Base-by-base conservation (phyloP, 1,284 basidiomycete genomes). In the Cutaneotrichosporon cutaneum region DNA sequence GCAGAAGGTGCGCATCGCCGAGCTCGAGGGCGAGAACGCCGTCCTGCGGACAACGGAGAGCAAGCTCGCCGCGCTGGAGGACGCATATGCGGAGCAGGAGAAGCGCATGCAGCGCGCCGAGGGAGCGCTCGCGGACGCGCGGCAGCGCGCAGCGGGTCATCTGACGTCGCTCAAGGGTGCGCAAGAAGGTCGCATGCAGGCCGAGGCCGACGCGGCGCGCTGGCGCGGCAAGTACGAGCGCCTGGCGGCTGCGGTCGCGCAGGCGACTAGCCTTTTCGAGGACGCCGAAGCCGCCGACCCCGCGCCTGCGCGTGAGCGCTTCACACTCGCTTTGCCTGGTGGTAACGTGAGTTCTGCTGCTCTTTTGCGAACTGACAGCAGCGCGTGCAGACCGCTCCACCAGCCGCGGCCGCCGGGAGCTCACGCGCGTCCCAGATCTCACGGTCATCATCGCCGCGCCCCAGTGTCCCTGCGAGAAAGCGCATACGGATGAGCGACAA, bases 11-110 rank as follows among this genome's bases (percentile, higher is more conserved):
- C 70, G 71, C 11, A 70, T 77, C 42, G 70, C 55, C 24, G 61
- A 62, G 51, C 60, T 77, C 24, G 71, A 76, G 57, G 57, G 54
- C 24, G 71, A 77, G 59, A 77, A 77, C 60, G 30, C 52, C 0
- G 65, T 67, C 0, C 66, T 77, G 14, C 69, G 71, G 27, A 63
- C 61, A 4, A 72, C 74, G 3, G 76, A 77, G 56, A 59, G 60
- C 2, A 63, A 63, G 16, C 61, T 77, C 21, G 61, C 71, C 1
- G 36, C 54, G 10, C 75, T 68, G 4, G 76, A 77, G 61, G 74
- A 74, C 42, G 55, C 59, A 56, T 63, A 72, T 16, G 24, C 14
- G 26, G 54, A 55, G 42, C 24, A 42, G 24, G 39, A 27, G 13
- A 27, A n/a, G 26, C 24, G 8, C 16, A 6, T 10, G 5, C 8